phyloP scores from a whole-genome alignment of 768 basidiomycete species.

The Suillus americanus region DNA sequence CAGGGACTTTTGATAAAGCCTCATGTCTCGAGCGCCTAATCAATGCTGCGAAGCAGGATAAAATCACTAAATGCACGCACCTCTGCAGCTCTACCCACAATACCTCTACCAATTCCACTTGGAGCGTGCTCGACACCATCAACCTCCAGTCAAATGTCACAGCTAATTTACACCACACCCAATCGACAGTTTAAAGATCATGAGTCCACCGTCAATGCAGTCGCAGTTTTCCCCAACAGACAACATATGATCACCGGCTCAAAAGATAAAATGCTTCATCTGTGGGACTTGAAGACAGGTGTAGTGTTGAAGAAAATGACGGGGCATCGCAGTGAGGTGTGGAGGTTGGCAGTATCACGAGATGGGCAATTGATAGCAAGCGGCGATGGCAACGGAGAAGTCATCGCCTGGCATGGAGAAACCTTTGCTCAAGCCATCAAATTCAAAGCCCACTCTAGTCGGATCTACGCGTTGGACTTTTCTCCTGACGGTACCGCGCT shows the following conservation, averaged over 20 bases:
- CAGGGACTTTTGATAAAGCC: neutral
- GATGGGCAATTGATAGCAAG: neutral
- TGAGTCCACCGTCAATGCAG: neutral
- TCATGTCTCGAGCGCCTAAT: neutral
- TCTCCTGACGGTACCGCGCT: neutral
- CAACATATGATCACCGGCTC: neutral
- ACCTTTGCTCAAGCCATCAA: too few species aligned
- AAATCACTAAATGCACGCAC: neutral
- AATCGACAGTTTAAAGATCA: neutral
- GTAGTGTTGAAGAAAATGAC: neutral
- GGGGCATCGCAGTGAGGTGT: neutral
- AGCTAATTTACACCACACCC: neutral
- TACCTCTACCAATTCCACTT: neutral
- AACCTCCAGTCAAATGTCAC: neutral
- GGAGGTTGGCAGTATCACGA: neutral
- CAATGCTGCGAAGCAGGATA: neutral
- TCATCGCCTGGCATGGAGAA: neutral
- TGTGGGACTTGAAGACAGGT: slow-evolving; percentile 2
- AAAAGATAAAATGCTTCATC: neutral
- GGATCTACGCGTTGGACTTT: neutral
- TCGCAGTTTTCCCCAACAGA: neutral
- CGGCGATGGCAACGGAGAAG: neutral
- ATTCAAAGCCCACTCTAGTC: neutral
- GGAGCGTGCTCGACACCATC: neutral
- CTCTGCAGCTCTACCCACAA: neutral